Evolutionary conservation across 1,284 basidiomycete genomes (phyloP).

Genomic region (Coriolopsis trogii): DNA sequence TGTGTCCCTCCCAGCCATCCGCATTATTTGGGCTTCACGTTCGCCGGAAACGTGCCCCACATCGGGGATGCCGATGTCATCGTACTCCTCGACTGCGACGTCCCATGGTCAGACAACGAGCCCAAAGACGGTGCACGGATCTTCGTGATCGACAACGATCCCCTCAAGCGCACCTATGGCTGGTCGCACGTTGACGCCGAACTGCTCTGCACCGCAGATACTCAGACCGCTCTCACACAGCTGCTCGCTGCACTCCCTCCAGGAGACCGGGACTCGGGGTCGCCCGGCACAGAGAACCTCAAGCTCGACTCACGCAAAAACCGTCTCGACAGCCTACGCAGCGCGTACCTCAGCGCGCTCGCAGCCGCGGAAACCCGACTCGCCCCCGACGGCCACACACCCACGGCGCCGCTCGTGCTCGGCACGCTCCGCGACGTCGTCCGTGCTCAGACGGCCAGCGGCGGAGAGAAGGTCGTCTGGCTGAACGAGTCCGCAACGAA

Average conservation of each 20-base stretch:
- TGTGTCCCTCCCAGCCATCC: slow-evolving; percentile 61
- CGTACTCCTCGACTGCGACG: slow-evolving; percentile 62
- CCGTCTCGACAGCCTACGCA: slow-evolving; percentile 19
- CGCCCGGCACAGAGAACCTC: neutral
- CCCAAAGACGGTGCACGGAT: slow-evolving; percentile 48
- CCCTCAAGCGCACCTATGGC: slow-evolving; percentile 54
- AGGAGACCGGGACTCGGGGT: neutral
- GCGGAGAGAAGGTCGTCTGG: slow-evolving; percentile 46
- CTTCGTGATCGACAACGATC: slow-evolving; percentile 66
- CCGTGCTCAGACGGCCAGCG: slow-evolving; percentile 34
- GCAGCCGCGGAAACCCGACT: slow-evolving; percentile 31
- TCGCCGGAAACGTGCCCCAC: slow-evolving; percentile 44
- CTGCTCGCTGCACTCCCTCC: slow-evolving; percentile 35
- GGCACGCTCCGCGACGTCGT: slow-evolving; percentile 13
- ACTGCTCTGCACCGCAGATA: slow-evolving; percentile 57
- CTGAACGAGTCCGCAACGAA: slow-evolving; percentile 67
- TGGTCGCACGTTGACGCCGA: slow-evolving; percentile 59
- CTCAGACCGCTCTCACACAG: slow-evolving; percentile 52
- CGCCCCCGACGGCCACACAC: slow-evolving; percentile 24
- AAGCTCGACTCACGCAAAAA: slow-evolving; percentile 17
- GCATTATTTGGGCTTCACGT: slow-evolving; percentile 51
- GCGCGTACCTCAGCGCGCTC: slow-evolving; percentile 30
- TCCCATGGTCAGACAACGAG: slow-evolving; percentile 59
- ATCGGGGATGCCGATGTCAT: slow-evolving; percentile 63
- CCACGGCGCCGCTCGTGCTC: slow-evolving; percentile 35